Evolutionary conservation across 306 rosid genomes (phyloP), one percentile per base, ranked within the genome.

Genomic region (Ormosia semicastrata): DNA sequence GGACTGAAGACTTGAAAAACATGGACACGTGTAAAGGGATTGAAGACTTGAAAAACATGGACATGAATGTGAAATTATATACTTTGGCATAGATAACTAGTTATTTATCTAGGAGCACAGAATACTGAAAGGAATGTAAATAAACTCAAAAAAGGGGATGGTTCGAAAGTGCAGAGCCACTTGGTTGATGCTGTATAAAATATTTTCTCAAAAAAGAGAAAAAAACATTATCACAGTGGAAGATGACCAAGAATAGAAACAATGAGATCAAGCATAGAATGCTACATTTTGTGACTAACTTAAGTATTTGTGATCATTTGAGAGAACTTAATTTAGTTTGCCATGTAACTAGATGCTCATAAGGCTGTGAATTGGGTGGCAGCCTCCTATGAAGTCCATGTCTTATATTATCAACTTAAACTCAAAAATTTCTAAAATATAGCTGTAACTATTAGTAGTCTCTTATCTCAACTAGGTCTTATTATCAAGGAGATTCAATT

Each of bases 191-290:
- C 15, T 12, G n/a, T 4, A 4, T 49, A 3, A 13, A 49, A 49
- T 11, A 11, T 49, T 49, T 49, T 49, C 54, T 49, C 54, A 49
- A 12, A 49, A 49, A 12, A 12, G n/a, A 12, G 0, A 49, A n/a
- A n/a, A n/a, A 49, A 11, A 49, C n/a, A 12, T 40, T n/a, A n/a
- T n/a, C n/a, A n/a, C n/a, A n/a, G n/a, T n/a, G n/a, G n/a, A n/a
- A n/a, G n/a, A n/a, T n/a, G n/a, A n/a, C n/a, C n/a, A n/a, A n/a
- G n/a, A n/a, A n/a, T n/a, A n/a, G 36, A 39, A 53, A n/a, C 41
- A 18, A 62, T 36, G 76, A 15, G 71, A 43, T 44, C 41, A 43
- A 54, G 62, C 77, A 36, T 56, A 59, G 73, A 78, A 73, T 57
- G 63, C 73, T 24, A 66, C 49, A 58, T 30, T n/a, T 32, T 83